Evolutionary conservation across 805 yeast species (phyloP).

Genomic region (Suhomyces emberorum): DNA sequence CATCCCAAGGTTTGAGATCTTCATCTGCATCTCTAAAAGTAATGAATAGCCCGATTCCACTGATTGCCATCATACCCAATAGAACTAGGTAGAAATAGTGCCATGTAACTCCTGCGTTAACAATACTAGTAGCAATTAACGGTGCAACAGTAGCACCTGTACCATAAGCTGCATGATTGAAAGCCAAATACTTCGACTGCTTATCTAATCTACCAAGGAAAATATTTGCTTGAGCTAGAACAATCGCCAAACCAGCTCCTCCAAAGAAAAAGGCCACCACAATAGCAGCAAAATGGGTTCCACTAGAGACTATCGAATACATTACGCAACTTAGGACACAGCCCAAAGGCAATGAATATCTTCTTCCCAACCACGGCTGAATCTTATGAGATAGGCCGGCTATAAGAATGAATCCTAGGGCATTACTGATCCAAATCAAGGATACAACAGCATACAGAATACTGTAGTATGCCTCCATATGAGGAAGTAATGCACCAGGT

Average conservation of each 20-base stretch:
- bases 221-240: constrained; percentile 49
- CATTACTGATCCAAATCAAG: constrained; percentile 55
- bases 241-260: constrained; percentile 54
- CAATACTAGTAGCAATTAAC: constrained; percentile 55
- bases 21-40: constrained; percentile 50
- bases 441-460: constrained; percentile 54
- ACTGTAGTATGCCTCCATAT: constrained; percentile 46
- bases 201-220: constrained; percentile 49
- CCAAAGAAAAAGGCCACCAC: constrained; percentile 53
- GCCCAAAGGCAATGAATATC: constrained; percentile 40
- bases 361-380: constrained; percentile 39
- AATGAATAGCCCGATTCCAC: constrained; percentile 30
- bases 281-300: constrained; percentile 47
- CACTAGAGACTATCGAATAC: constrained; percentile 47
- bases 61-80: constrained; percentile 33
- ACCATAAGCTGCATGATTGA: constrained; percentile 68
- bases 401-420: constrained; percentile 50
- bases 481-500: constrained; percentile 58
- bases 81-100: constrained; percentile 51
- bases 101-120: constrained; percentile 51
- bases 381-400: constrained; percentile 49
- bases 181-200: constrained; percentile 57
- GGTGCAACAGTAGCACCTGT: constrained; percentile 71
- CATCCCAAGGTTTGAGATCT: constrained; percentile 40
- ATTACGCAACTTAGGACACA: constrained; percentile 31